Percentiles rank a stretch among this genome's conserved stretches.
phyloP scores from a whole-genome alignment of 495 filamentous ascomycete species.

The Penicillium soppii region DNA sequence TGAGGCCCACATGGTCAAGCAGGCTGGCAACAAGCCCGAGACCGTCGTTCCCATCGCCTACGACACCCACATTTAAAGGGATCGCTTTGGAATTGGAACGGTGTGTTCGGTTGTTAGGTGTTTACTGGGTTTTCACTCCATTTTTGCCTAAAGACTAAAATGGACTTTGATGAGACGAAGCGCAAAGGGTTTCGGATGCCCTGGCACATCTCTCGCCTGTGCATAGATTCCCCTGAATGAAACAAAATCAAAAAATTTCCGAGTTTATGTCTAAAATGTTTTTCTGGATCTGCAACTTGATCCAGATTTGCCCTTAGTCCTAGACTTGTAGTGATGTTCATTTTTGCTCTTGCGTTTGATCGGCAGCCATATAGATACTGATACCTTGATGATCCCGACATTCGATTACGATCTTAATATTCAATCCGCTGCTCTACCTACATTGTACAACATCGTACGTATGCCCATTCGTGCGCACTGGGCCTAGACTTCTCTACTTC shows the following conservation, averaged over 20 bases:
- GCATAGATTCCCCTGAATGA: slow-evolving; percentile 56
- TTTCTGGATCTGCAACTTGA: neutral
- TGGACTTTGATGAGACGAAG: slow-evolving; percentile 42
- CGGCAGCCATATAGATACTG: neutral
- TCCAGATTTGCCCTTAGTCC: neutral
- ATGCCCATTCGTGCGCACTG: too few species aligned
- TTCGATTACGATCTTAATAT: too few species aligned
- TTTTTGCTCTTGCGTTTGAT: neutral
- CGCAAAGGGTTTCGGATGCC: slow-evolving; percentile 42
- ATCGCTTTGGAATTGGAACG: slow-evolving; percentile 33
- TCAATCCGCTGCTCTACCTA: too few species aligned
- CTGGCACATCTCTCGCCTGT: slow-evolving; percentile 45
- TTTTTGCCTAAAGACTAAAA: slow-evolving; percentile 32
- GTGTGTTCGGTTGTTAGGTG: slow-evolving; percentile 47
- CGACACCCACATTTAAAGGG: slow-evolving; percentile 93
- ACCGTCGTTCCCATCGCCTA: slow-evolving; percentile 88
- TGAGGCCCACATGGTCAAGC: slow-evolving; percentile 71
- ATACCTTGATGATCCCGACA: too few species aligned
- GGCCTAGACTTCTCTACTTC: too few species aligned
- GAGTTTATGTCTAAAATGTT: slow-evolving; percentile 27
- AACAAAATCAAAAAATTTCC: slow-evolving; percentile 48
- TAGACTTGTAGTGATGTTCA: slow-evolving; percentile 3
- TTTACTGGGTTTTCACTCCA: slow-evolving; percentile 39
- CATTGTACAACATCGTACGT: too few species aligned
- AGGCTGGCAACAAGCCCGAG: slow-evolving; percentile 79